Conservation (phyloP, 2,329 filamentous ascomycete species). For the Cladosporium austrohemisphaericum region DNA sequence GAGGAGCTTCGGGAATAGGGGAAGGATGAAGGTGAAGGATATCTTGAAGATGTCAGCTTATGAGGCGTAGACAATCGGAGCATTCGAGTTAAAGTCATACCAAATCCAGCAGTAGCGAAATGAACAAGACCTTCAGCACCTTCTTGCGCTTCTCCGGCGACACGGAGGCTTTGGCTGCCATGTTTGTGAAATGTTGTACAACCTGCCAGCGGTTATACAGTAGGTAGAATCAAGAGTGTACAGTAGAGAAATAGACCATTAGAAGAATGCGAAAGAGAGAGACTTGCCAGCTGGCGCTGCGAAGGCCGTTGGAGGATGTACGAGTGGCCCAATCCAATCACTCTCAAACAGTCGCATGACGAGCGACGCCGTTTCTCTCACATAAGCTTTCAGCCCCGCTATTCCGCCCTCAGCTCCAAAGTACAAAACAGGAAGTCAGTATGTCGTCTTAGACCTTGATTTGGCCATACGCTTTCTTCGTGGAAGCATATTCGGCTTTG, state of each 20-base stretch:
- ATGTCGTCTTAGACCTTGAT: too few relatives aligned
- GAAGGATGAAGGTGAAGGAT: constrained; percentile 97
- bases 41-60: constrained; percentile 54
- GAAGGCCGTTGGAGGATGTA: too few relatives aligned
- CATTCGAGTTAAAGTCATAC: constrained; percentile 49
- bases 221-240: background rate
- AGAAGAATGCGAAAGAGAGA: background rate
- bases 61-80: background rate
- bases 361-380: background rate
- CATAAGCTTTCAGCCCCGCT: background rate
- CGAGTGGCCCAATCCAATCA: background rate
- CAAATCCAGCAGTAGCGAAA: constrained; percentile 84
- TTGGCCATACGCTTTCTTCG: too few relatives aligned
- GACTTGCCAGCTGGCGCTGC: too few relatives aligned
- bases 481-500: too few relatives aligned
- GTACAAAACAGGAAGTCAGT: too few relatives aligned
- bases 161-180: constrained; percentile 17
- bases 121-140: constrained; percentile 81
- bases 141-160: constrained; percentile 57
- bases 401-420: too few relatives aligned
- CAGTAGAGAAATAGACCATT: background rate
- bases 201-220: constrained; percentile 2
- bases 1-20: constrained; percentile 89
- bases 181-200: constrained; percentile 1
- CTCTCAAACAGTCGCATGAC: constrained; percentile 6